Conservation (phyloP, 331 rosid genomes). For the Erythrophleum ivorense region DNA sequence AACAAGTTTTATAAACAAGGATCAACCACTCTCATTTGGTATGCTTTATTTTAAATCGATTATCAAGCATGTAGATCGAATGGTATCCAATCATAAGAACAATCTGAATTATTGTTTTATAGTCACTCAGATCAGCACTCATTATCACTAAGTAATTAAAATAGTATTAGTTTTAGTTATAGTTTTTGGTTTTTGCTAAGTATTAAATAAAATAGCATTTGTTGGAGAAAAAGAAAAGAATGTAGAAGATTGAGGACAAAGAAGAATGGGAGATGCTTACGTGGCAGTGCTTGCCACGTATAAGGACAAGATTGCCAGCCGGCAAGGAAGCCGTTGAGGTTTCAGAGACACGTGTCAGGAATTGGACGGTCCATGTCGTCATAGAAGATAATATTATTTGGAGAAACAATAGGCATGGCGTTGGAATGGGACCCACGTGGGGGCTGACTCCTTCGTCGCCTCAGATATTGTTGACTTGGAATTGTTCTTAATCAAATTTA, state of each 20-base stretch:
- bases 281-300: neutral
- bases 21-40: conserved; percentile 16
- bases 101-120: conserved; percentile 1
- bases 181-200: neutral
- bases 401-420: neutral
- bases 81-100: neutral
- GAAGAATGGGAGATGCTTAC: neutral
- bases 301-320: conserved; percentile 8
- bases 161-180: neutral
- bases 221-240: neutral
- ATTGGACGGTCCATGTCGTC: neutral
- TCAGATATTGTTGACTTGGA: neutral
- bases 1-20: neutral
- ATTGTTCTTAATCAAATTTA: neutral
- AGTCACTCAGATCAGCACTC: neutral
- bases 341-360: neutral
- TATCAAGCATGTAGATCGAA: too few relatives aligned
- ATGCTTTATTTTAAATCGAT: neutral
- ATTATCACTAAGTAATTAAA: neutral
- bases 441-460: neutral
- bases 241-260: neutral
- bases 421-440: neutral
- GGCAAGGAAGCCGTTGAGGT: neutral
- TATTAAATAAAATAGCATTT: neutral
- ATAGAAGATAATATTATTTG: neutral